Conservation (phyloP, 768 basidiomycete genomes). For the Trametes meyenii region DNA sequence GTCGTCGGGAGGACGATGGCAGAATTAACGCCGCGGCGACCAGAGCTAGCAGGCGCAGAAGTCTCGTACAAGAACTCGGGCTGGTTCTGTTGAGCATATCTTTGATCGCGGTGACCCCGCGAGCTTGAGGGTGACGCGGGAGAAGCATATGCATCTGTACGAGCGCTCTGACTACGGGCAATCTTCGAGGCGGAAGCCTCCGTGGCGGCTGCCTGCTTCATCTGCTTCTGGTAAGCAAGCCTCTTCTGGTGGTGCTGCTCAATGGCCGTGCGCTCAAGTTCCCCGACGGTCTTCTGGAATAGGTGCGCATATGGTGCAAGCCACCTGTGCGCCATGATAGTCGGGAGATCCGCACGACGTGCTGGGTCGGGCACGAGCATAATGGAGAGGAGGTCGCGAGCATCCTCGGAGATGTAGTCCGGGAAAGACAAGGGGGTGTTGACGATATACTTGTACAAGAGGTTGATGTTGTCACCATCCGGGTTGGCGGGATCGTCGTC, state of each 20-base stretch:
- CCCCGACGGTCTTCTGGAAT: constrained; percentile 73
- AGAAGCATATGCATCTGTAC: constrained; percentile 46
- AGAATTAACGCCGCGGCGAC: constrained; percentile 45
- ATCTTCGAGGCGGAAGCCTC: constrained; percentile 33
- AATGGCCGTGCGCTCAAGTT: constrained; percentile 79
- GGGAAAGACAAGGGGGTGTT: constrained; percentile 96
- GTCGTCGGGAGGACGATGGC: constrained; percentile 50
- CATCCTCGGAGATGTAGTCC: constrained; percentile 87
- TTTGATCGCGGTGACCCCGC: constrained; percentile 53
- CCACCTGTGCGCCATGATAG: constrained; percentile 91
- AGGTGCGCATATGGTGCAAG: constrained; percentile 61
- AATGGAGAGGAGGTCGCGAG: constrained; percentile 78
- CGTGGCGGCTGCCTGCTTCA: constrained; percentile 51
- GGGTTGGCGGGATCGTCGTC: constrained; percentile 99
- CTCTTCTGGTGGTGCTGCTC: constrained; percentile 86
- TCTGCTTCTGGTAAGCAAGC: constrained; percentile 78
- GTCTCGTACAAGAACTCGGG: constrained; percentile 80
- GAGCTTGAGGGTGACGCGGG: constrained; percentile 33
- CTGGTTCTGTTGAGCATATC: constrained; percentile 39
- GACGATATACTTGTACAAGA: constrained; percentile 98
- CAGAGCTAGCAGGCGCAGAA: constrained; percentile 53
- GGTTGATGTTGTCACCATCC: constrained; percentile 98
- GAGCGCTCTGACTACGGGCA: constrained; percentile 56
- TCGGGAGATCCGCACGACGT: constrained; percentile 71
- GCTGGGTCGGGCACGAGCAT: constrained; percentile 96